Percentiles rank a stretch among this genome's conserved stretches.
phyloP scores from a whole-genome alignment of 345 rosid species.

The Populus davidiana region DNA sequence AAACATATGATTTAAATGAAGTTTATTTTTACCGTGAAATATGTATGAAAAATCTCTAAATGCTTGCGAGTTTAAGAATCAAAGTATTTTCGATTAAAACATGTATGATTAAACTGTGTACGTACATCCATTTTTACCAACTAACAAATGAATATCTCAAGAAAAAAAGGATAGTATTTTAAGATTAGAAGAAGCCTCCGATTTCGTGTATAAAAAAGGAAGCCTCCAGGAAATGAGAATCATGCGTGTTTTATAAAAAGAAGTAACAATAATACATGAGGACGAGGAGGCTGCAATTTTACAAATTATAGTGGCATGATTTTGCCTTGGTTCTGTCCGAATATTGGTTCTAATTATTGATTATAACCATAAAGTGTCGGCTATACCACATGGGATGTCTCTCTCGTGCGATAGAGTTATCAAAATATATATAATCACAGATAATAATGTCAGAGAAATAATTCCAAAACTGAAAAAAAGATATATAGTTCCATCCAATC shows the following conservation, averaged over 20 bases:
- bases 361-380: constrained; percentile 3
- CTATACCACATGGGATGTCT: constrained; percentile 17
- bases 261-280: not conserved
- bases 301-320: not conserved
- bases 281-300: not conserved
- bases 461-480: not conserved
- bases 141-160: too few species aligned
- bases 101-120: too few species aligned
- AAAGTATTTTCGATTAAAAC: too few species aligned
- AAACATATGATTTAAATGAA: too few species aligned
- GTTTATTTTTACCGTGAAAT: too few species aligned
- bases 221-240: not conserved
- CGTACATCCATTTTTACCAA: too few species aligned
- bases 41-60: too few species aligned
- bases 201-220: not conserved
- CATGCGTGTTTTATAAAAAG: not conserved
- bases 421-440: not conserved
- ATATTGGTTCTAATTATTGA: not conserved
- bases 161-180: too few species aligned
- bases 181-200: not conserved
- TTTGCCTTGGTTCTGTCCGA: constrained; percentile 7
- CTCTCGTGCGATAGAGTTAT: not conserved
- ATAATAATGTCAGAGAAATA: not conserved
- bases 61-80: too few species aligned
- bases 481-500: not conserved